A percentile compares a stretch with the other conserved stretches of the same genome.
phyloP scores from a whole-genome alignment of 2,329 filamentous ascomycete genomes.

The Xylaria sp. region DNA sequence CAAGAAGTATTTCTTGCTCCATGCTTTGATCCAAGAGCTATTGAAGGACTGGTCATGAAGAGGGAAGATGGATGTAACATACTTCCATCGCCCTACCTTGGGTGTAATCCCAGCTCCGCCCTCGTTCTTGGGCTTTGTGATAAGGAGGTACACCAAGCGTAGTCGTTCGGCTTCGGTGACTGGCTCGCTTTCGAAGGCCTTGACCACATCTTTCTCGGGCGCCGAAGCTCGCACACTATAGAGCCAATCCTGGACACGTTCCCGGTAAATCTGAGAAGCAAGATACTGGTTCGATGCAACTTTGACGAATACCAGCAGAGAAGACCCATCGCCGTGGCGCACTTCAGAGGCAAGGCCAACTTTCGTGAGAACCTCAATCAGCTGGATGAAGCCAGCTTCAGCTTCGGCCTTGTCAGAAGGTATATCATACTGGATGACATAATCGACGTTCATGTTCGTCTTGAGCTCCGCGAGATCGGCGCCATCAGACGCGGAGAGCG shows the following conservation, averaged over 20 bases:
- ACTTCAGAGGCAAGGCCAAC: conserved; percentile 92
- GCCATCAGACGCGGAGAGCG: conserved; percentile 46
- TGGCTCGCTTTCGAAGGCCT: conserved; percentile 76
- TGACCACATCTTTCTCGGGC: conserved; percentile 76
- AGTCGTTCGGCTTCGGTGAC: conserved; percentile 89
- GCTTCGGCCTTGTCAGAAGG: conserved; percentile 73
- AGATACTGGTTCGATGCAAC: conserved; percentile 81
- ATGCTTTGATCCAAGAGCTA: conserved; percentile 77
- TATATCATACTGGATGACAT: conserved; percentile 84
- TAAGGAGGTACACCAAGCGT: conserved; percentile 86
- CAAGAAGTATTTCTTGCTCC: conserved; percentile 77
- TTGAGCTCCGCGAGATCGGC: conserved; percentile 44
- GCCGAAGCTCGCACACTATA: conserved; percentile 84
- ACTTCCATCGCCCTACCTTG: conserved; percentile 74
- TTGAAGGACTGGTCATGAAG: conserved; percentile 83
- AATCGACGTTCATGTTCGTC: conserved; percentile 75
- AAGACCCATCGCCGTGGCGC: conserved; percentile 78
- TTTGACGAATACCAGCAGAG: conserved; percentile 84
- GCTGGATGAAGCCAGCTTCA: conserved; percentile 78
- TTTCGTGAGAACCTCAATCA: conserved; percentile 77
- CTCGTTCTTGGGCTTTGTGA: conserved; percentile 77
- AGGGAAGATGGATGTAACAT: conserved; percentile 79
- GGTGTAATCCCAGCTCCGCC: conserved; percentile 84
- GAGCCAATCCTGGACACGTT: conserved; percentile 92
- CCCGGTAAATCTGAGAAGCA: conserved; percentile 83